Base-by-base conservation (phyloP, 768 basidiomycete species). In the Pleurotus djamor region DNA sequence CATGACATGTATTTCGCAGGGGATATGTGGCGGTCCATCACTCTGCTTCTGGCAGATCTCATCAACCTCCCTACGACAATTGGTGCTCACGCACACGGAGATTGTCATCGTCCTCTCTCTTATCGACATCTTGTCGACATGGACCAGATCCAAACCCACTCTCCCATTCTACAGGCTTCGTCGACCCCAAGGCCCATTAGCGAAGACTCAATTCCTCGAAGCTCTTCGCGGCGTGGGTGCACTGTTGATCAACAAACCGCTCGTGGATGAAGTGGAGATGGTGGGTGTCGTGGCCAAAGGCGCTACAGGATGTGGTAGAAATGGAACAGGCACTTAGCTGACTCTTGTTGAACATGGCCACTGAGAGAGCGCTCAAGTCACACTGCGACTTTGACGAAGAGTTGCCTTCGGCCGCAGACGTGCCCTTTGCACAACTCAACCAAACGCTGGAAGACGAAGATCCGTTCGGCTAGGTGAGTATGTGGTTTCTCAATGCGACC, bases 211-310 rank as follows among this genome's bases (percentile, higher is more conserved):
- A 73, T 91, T 91, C 81, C 78, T 91, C 58, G 89, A 89, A 43
- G 90, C 89, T 38, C 80, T 92, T n/a, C 83, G 90, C 66, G 91
- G 91, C 59, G 88, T 86, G 44, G 90, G 91, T 54, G 90, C 88
- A 66, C 76, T 92, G 7, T 75, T 92, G 28, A 75, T 92, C 65
- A 87, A 91, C 70, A 74, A 82, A 62, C 83, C 91, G 48, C 91
- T 91, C 67, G 86, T 86, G 51, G 84, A 89, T 61, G 89, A 91
- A 71, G 77, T 91, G 49, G 85, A 87, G 64, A 83, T 86, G 65
- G 82, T 89, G 68, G 66, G 69, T 32, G 48, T 54, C 7, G 68
- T 69, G 1, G 66, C 65, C 4, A 65, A 65, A 54, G 14, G 64
- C 63, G 48, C 66, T 69, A 67, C 65, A 66, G 55, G 49, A 48